Conservation (phyloP, 2,329 filamentous ascomycete species). For the Cladosporium sphaerospermum region DNA sequence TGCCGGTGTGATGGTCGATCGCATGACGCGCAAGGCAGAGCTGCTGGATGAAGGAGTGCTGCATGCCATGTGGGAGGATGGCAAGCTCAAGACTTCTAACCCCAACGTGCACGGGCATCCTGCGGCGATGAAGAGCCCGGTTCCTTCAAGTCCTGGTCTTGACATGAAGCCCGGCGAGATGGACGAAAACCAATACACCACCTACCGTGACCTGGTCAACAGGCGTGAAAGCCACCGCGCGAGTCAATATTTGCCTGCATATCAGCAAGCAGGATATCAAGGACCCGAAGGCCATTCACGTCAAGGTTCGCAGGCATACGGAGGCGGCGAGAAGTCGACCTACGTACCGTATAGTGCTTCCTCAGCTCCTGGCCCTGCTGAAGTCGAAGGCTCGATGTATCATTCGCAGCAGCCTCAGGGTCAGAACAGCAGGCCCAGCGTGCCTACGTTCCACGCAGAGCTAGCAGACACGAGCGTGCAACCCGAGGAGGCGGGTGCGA, state of each 20-base stretch:
- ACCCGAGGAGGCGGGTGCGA: slow-evolving; percentile 10
- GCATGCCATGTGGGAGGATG: slow-evolving; percentile 62
- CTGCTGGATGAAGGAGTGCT: slow-evolving; percentile 60
- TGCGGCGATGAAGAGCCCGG: slow-evolving; percentile 11
- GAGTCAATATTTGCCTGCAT: slow-evolving; percentile 19
- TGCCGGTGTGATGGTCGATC: slow-evolving; percentile 60
- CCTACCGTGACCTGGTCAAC: slow-evolving; percentile 24
- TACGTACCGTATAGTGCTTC: slow-evolving; percentile 19
- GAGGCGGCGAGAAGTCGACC: slow-evolving; percentile 19
- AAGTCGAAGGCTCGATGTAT: slow-evolving; percentile 39
- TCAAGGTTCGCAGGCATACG: slow-evolving; percentile 6
- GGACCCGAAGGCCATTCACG: slow-evolving; percentile 17
- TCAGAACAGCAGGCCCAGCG: slow-evolving; percentile 12
- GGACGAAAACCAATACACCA: slow-evolving; percentile 22
- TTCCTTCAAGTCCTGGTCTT: slow-evolving; percentile 2
- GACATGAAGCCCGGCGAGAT: slow-evolving; percentile 14
- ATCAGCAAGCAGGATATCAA: slow-evolving; percentile 23
- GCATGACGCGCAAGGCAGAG: slow-evolving; percentile 63
- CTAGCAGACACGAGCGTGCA: slow-evolving; percentile 14
- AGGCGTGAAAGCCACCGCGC: slow-evolving; percentile 15
- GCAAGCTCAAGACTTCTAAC: slow-evolving; percentile 55
- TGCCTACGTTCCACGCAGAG: slow-evolving; percentile 22
- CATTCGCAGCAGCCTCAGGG: slow-evolving; percentile 27
- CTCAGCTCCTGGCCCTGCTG: slow-evolving; percentile 29
- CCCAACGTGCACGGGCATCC: slow-evolving; percentile 26